phyloP scores from a whole-genome alignment of 1,284 basidiomycete genomes.

The Exsudoporus floridanus region DNA sequence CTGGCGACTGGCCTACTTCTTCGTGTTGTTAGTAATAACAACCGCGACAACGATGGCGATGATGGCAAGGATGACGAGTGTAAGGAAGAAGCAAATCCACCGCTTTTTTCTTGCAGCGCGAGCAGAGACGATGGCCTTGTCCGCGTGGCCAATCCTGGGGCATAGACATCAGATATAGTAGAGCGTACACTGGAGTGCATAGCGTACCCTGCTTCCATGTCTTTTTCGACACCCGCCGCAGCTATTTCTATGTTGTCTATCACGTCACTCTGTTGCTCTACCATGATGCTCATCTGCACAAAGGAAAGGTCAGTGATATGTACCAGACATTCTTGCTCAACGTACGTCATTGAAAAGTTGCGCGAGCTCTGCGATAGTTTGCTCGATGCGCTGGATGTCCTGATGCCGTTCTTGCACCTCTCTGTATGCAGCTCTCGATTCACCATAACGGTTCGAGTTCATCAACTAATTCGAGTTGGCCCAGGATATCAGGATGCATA shows the following conservation, averaged over 20 bases:
- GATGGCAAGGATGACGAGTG: constrained; percentile 62
- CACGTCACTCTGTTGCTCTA: constrained; percentile 90
- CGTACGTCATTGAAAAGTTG: constrained; percentile 92
- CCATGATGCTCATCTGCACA: constrained; percentile 79
- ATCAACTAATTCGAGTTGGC: constrained; percentile 57
- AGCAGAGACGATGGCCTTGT: constrained; percentile 87
- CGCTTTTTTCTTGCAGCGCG: constrained; percentile 88
- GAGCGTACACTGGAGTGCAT: not conserved
- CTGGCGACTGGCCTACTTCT: constrained; percentile 19
- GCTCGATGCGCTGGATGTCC: constrained; percentile 94
- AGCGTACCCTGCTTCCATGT: constrained; percentile 76
- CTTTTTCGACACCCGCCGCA: constrained; percentile 71
- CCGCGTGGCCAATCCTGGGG: constrained; percentile 72
- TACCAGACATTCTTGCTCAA: constrained; percentile 8
- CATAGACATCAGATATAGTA: constrained; percentile 10
- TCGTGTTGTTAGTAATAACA: constrained; percentile 40
- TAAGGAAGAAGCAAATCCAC: constrained; percentile 87
- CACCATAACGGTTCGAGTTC: constrained; percentile 88
- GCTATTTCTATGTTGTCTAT: constrained; percentile 79
- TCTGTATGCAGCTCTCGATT: constrained; percentile 87
- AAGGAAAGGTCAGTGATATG: constrained; percentile 3
- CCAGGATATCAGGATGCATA: not conserved
- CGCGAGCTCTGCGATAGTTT: constrained; percentile 88
- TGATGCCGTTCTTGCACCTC: constrained; percentile 97
- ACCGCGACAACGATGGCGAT: constrained; percentile 63